These are phyloP conservation scores for Fusarium sp. DNA, from an alignment of 2,329 filamentous ascomycete genomes.

Conservation along the genomic window DNA sequence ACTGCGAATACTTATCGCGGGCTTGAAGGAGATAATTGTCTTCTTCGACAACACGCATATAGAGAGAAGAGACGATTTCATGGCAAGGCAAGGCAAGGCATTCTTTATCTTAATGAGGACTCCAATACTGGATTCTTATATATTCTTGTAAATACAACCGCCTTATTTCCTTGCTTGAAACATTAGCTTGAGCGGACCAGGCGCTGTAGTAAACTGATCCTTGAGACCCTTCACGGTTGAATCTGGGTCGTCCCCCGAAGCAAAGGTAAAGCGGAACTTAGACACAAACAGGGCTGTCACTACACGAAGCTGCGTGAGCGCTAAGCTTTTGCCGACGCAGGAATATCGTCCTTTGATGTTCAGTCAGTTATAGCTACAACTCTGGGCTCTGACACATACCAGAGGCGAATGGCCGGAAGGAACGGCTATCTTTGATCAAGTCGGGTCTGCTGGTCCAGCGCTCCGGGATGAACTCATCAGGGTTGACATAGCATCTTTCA, in stretches of 20 bases:
- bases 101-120: too few relatives aligned
- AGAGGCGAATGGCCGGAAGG: fast-evolving
- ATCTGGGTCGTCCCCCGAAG: fast-evolving
- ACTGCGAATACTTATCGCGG: too few relatives aligned
- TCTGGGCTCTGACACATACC: background rate
- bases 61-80: too few relatives aligned
- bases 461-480: background rate
- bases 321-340: fast-evolving
- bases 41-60: too few relatives aligned
- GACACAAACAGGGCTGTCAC: background rate
- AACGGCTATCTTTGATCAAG: background rate
- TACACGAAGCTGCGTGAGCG: background rate
- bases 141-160: too few relatives aligned
- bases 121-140: too few relatives aligned
- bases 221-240: fast-evolving
- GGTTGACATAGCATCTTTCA: background rate
- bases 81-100: too few relatives aligned
- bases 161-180: fast-evolving
- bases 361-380: fast-evolving
- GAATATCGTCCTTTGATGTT: background rate
- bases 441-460: background rate
- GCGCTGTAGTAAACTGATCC: background rate
- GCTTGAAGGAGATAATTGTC: too few relatives aligned
- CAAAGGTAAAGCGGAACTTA: background rate
- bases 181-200: background rate